Conservation (phyloP, 129 eudicot species). For the Cynara cardunculus region DNA sequence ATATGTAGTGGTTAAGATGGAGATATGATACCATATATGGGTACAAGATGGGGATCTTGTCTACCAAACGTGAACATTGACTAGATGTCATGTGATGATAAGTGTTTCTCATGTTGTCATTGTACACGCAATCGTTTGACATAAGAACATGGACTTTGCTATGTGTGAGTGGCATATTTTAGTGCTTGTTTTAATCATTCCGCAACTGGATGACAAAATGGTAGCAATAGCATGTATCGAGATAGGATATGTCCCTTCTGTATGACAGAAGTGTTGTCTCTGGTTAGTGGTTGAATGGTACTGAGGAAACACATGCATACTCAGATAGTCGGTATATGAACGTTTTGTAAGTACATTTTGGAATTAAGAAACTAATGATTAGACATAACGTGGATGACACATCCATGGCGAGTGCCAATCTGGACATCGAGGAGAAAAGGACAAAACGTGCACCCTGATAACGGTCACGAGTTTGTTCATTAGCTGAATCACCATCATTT, state of each 20-base stretch:
- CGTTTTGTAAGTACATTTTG: background rate
- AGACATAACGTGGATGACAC: background rate
- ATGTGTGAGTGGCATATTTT: background rate
- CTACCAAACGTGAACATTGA: background rate
- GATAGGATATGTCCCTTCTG: too few species aligned
- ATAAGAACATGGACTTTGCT: background rate
- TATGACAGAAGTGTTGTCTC: too few species aligned
- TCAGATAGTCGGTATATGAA: background rate
- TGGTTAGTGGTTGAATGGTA: background rate
- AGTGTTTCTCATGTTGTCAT: background rate
- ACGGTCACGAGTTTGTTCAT: background rate
- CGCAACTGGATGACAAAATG: too few species aligned
- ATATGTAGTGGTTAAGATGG: too few species aligned
- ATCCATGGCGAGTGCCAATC: background rate
- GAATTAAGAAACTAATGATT: background rate
- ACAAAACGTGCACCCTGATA: background rate
- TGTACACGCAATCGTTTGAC: background rate
- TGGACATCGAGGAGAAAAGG: background rate
- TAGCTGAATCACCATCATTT: background rate
- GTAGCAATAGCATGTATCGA: too few species aligned
- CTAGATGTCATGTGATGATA: background rate
- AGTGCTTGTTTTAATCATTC: too few species aligned
- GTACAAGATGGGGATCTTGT: background rate
- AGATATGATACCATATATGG: background rate
- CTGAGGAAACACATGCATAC: background rate